phyloP scores from a whole-genome alignment of 169 alveolate genomes.

The Plasmodium falciparum region DNA sequence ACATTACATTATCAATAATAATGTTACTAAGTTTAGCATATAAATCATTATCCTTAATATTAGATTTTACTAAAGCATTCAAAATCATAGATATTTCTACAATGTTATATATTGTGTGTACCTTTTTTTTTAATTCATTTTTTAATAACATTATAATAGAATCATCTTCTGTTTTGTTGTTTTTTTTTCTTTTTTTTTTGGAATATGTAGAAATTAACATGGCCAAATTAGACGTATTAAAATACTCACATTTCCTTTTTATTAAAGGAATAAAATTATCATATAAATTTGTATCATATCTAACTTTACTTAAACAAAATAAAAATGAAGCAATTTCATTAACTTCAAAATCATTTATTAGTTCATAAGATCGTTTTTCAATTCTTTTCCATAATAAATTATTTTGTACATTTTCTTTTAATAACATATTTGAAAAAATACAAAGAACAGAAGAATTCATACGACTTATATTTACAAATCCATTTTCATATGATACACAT shows the following conservation, averaged over 20 bases:
- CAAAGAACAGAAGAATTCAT: constrained; percentile 77
- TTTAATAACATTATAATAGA: constrained; percentile 59
- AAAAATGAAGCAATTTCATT: constrained; percentile 69
- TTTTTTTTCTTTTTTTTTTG: constrained; percentile 24
- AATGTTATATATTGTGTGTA: constrained; percentile 46
- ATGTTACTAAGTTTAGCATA: constrained; percentile 42
- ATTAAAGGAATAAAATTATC: constrained; percentile 72
- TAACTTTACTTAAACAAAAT: constrained; percentile 71
- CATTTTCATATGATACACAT: constrained; percentile 15
- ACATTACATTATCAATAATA: constrained; percentile 48
- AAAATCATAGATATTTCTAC: constrained; percentile 76
- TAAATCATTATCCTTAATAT: constrained; percentile 62
- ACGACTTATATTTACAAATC: constrained; percentile 34
- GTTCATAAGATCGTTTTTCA: constrained; percentile 68
- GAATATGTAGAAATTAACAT: constrained; percentile 72
- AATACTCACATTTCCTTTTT: constrained; percentile 66
- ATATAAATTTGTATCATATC: constrained; percentile 71
- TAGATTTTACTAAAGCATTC: constrained; percentile 68
- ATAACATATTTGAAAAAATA: constrained; percentile 68
- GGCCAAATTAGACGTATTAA: constrained; percentile 71
- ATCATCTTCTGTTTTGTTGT: not conserved
- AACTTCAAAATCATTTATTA: constrained; percentile 64
- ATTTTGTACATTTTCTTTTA: constrained; percentile 65
- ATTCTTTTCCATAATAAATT: constrained; percentile 65
- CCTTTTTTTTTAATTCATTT: constrained; percentile 71